Base-by-base conservation (phyloP, 2,329 filamentous ascomycete species). In the Ophiostoma fasciatum region DNA sequence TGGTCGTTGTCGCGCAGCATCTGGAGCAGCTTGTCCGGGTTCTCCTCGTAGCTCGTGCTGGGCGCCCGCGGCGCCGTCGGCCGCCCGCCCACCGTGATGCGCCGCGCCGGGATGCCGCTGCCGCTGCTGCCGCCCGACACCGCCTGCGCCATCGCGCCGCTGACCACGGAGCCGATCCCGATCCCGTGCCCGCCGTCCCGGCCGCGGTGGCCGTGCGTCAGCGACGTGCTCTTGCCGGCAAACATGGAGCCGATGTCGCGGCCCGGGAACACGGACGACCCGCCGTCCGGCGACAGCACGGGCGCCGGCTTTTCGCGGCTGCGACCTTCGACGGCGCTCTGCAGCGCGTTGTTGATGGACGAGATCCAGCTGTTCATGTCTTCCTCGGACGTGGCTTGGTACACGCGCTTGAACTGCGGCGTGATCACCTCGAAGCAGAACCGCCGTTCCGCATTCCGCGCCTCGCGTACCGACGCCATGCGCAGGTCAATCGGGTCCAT, bases 391-490 rank as follows among this genome's bases (percentile, higher is more conserved):
- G 88, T 94, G 28, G 88, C 90, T 60, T 98, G 90, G 56, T 96
- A 98, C 13, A 96, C 87, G 37, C 90, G 77, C 49, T 92, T 96
- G 56, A 79, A 96, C 33, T 90, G 82, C 8, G 92, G 92, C 1
- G 90, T 98, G 41, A 98, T 96, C 35, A 98, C 83, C 58, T 98
- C 90, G 48, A 98, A 98, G 58, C 88, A 96, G 57, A 98, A 98
- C 5, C 90, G 75, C 19, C 90, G 74, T 49, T 98, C 92, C 2
- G 87, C 83, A 54, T 92, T 94, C 18, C 90, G 78, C 28, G 92
- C 88, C 60, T 98, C 90, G 39, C 90, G 76, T 13, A 98, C 92
- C 13, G 90, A 96, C 9, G 90, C 90, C 75, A 96, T 90, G 25
- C 90, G 81, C 31, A 98, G 65, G 55, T 98, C 92, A 45, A 98